Base-by-base conservation (phyloP, 1,284 basidiomycete species). In the Pulveroboletus sp. region DNA sequence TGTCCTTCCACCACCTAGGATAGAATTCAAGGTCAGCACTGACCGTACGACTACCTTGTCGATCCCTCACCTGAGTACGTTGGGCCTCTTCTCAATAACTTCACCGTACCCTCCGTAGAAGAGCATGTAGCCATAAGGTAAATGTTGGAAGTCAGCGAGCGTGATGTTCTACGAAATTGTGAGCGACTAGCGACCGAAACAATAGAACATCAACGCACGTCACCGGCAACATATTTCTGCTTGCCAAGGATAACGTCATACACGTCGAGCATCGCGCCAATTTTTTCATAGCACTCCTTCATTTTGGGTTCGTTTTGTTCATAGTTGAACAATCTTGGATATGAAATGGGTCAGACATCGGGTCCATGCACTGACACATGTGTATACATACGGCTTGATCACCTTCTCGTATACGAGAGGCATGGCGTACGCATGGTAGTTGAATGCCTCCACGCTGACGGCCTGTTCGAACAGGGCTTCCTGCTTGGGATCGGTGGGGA, bases 121-220 rank as follows among this genome's bases (percentile, higher is more conserved):
- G 24, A 24, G 24, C 24, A 24, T 24, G 24, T 24, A 24, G 24
- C 24, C 24, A 24, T 24, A 24, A 24, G 24, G 24, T 4, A 24
- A 24, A 4, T 84, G 82, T 67, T 76, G 76, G 9, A 84, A 70
- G 64, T 84, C 82, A 9, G 76, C 79, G 8, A 83, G 64, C 5
- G 80, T 82, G 50, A 76, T 3, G 29, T 66, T 65, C 77, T 80
- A 43, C 32, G 12, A 53, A 21, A 3, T n/a, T 36, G 35, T 64
- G 40, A 69, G 60, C 24, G 6, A 48, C 47, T n/a, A 3, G 4
- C 19, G n/a, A 45, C 53, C 45, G 29, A 29, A 48, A 32, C 5
- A 3, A 2, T 0, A n/a, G 9, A 1, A 24, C 24, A 24, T 24
- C 24, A 24, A 24, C 24, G 24, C 24, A 24, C 24, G 4, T 24